A percentile compares a stretch with the other conserved stretches of the same genome.
phyloP scores from a whole-genome alignment of 371 early-diverging fungal species.

The Mortierella sp. region DNA sequence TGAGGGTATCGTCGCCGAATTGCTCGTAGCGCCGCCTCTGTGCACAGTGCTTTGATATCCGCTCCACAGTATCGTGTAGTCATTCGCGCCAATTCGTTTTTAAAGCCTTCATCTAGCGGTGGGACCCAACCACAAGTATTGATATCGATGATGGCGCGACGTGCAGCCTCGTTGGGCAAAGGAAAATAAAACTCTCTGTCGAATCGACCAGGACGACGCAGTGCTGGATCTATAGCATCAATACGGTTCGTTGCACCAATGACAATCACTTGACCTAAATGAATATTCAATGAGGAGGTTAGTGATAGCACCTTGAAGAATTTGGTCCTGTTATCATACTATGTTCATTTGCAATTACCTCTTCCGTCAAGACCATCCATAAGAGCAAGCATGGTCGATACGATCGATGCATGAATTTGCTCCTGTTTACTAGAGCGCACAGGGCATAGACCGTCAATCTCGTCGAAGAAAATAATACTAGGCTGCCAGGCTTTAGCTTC shows the following conservation, averaged over 20 bases:
- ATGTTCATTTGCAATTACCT: constrained; percentile 49
- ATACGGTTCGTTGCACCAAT: constrained; percentile 76
- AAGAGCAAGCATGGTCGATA: constrained; percentile 76
- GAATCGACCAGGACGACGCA: constrained; percentile 80
- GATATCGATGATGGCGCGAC: constrained; percentile 60
- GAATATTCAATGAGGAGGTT: neutral
- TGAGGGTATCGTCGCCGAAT: constrained; percentile 74
- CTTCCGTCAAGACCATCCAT: constrained; percentile 83
- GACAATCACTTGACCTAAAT: constrained; percentile 70
- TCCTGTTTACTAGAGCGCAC: constrained; percentile 73
- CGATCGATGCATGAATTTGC: constrained; percentile 76
- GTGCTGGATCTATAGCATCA: constrained; percentile 74
- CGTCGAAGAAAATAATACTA: constrained; percentile 75
- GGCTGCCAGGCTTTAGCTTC: constrained; percentile 71
- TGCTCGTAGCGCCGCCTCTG: constrained; percentile 82
- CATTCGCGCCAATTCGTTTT: constrained; percentile 54
- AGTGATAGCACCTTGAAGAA: neutral
- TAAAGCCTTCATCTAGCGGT: constrained; percentile 48
- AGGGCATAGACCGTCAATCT: constrained; percentile 78
- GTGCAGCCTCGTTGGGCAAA: constrained; percentile 64
- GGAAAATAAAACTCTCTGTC: constrained; percentile 75
- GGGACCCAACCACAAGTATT: constrained; percentile 59
- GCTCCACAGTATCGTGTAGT: constrained; percentile 73
- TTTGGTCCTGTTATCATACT: neutral
- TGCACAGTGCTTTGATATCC: constrained; percentile 75